Base-by-base conservation (phyloP, 805 yeast genomes). In the Metschnikowia dekortorum region DNA sequence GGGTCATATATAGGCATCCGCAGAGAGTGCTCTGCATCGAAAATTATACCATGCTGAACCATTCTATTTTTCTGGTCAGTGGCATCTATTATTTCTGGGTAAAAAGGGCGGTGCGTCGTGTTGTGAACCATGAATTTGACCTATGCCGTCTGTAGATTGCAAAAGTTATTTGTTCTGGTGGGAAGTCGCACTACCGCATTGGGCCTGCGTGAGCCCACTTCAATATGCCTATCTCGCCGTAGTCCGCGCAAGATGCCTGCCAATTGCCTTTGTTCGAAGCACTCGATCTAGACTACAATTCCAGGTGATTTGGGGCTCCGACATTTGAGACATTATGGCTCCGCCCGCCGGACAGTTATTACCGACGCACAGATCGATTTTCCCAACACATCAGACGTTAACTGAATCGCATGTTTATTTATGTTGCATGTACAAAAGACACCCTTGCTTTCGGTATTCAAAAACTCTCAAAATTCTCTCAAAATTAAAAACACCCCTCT, bases 1-100 rank as follows among this genome's bases (percentile, higher is more conserved):
- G 60, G 57, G 35, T 51, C 51, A 44, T 56, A 57, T 18, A 32
- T n/a, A 13, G 40, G 45, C 31, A 22, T 26, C 5, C 31, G 30
- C 8, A 22, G 22, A 3, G 45, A 9, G 22, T 16, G 16, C 8
- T 42, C 31, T 33, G 45, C 31, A 6, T 32, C 38, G 30, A 38
- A 7, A 8, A 26, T 33, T 33, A 33, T 22, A 26, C 31, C 29
- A 7, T 29, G 4, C 7, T 32, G 28, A 22, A 31, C 32, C 11
- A n/a, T n/a, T 22, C 22, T 22, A 18, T 26, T n/a, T 6, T 10
- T 33, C 26, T 34, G 36, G 9, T 28, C 34, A 13, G 31, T 18
- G 22, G 8, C 37, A 28, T 42, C 26, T 28, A n/a, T 8, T 10
- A 33, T 42, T 13, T 8, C 30, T 26, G 18, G 45, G 38, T 22